Percentiles rank a stretch among this genome's conserved stretches.
These are phyloP conservation scores for Ophiocordyceps camponoti-rufipedis DNA, from an alignment of 2,329 filamentous ascomycete genomes.

Conservation along the genomic window DNA sequence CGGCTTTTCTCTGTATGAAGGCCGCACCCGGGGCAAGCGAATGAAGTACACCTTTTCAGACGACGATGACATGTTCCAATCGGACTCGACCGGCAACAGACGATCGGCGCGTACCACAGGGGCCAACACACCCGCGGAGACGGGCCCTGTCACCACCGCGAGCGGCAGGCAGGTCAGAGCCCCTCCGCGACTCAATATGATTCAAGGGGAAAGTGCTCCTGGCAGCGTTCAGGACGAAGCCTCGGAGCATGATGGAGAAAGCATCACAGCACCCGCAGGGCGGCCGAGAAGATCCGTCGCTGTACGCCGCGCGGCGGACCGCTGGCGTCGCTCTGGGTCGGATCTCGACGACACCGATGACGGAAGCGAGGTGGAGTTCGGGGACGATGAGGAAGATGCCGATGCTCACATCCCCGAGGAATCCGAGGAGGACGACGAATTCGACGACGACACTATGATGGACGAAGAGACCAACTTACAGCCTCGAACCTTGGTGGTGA, in stretches of 20 bases:
- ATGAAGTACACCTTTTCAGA: slow-evolving; percentile 95
- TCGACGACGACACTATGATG: slow-evolving; percentile 36
- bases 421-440: slow-evolving; percentile 36
- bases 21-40: slow-evolving; percentile 85
- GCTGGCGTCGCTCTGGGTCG: slow-evolving; percentile 21
- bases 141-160: slow-evolving; percentile 49
- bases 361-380: slow-evolving; percentile 56
- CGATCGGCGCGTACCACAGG: slow-evolving; percentile 59
- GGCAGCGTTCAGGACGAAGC: slow-evolving; percentile 27
- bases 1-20: slow-evolving; percentile 87
- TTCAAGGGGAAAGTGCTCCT: slow-evolving; percentile 29
- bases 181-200: slow-evolving; percentile 46
- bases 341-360: slow-evolving; percentile 36
- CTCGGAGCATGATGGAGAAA: slow-evolving; percentile 20
- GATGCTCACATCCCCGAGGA: slow-evolving; percentile 47
- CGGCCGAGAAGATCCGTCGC: slow-evolving; percentile 33
- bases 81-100: slow-evolving; percentile 41
- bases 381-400: slow-evolving; percentile 55
- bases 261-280: slow-evolving; percentile 23
- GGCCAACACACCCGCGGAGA: slow-evolving; percentile 53
- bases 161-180: slow-evolving; percentile 74
- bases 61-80: slow-evolving; percentile 55
- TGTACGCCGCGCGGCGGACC: slow-evolving; percentile 28
- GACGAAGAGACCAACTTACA: slow-evolving; percentile 33
- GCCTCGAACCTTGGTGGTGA: slow-evolving; percentile 52